phyloP scores from a whole-genome alignment of 768 basidiomycete species.

The Phylloporus scabripes region DNA sequence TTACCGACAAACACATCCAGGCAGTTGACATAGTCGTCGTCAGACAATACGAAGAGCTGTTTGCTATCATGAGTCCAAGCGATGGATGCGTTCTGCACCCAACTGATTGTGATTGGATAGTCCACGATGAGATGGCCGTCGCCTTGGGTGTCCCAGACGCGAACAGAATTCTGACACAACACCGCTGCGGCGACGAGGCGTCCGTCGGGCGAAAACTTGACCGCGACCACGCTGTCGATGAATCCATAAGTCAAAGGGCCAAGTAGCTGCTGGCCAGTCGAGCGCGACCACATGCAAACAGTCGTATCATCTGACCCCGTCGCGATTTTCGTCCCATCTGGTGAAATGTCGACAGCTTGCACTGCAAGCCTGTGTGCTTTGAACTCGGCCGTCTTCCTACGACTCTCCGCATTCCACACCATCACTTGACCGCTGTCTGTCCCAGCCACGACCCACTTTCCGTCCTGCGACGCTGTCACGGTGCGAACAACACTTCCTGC shows the following conservation, averaged over 20 bases:
- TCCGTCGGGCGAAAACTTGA: conserved; percentile 6
- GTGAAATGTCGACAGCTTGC: neutral
- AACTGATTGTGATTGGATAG: neutral
- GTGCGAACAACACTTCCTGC: neutral
- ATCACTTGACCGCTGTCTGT: too few relatives aligned
- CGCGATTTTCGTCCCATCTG: neutral
- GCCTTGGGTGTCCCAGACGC: neutral
- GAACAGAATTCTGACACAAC: rapidly evolving
- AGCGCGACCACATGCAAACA: neutral
- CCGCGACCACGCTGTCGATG: neutral
- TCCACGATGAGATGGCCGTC: neutral
- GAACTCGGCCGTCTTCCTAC: neutral
- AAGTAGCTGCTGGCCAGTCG: too few relatives aligned
- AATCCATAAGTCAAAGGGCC: neutral
- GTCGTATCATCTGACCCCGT: too few relatives aligned
- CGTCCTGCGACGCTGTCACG: neutral
- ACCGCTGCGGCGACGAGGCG: too few relatives aligned
- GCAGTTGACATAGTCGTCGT: neutral
- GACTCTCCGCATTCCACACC: neutral
- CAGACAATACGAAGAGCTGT: too few relatives aligned
- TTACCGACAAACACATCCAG: neutral
- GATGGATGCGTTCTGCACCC: neutral
- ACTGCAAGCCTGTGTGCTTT: too few relatives aligned
- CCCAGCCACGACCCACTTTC: too few relatives aligned
- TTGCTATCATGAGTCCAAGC: neutral